Base-by-base conservation (phyloP, 2,329 filamentous ascomycete species). In the Exophiala xenobiotica region DNA sequence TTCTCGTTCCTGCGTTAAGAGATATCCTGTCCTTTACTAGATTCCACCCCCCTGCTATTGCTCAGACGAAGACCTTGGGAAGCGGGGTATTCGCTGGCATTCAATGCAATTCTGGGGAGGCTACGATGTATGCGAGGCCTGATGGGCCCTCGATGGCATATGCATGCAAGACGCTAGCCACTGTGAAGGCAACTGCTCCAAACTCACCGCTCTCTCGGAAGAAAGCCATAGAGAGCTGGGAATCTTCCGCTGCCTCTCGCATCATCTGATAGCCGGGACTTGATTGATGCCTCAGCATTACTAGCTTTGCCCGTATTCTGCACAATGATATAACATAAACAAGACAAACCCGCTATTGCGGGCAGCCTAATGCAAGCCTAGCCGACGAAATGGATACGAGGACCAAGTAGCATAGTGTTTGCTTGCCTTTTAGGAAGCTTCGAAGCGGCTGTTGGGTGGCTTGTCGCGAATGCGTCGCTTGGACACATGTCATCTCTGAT, bases 301-400 rank as follows among this genome's bases (percentile, higher is more conserved):
- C 38, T 40, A 22, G 19, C 22, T n/a, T 24, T 40, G 38, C 38
- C 38, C 19, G 38, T 40, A 40, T 40, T 40, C 38, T 40, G 38
- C 38, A 40, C 38, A 12, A 24, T 40, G 38, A 40, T 22, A 40
- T 40, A 22, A 23, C 38, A 40, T 22, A 40, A 40, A 20, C 22
- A 24, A 40, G 38, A 16, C 31, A 20, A 20, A 20, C 38, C 38
- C 38, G 38, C 38, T 24, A 14, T 40, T 40, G 22, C 38, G 38
- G 38, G n/a, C 18, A 12, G 38, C 19, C 38, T 40, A 40, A 24
- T 24, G 37, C 20, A 40, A 14, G 38, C 38, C 20, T 6, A 24
- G 38, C 9, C 14, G 12, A 14, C 35, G 18, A 20, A 18, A 14
- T 18, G 38, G 22, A 20, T 20, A 22, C 19, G 19, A 23, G n/a